phyloP scores from a whole-genome alignment of 495 filamentous ascomycete genomes.

The Tuber calosporum region DNA sequence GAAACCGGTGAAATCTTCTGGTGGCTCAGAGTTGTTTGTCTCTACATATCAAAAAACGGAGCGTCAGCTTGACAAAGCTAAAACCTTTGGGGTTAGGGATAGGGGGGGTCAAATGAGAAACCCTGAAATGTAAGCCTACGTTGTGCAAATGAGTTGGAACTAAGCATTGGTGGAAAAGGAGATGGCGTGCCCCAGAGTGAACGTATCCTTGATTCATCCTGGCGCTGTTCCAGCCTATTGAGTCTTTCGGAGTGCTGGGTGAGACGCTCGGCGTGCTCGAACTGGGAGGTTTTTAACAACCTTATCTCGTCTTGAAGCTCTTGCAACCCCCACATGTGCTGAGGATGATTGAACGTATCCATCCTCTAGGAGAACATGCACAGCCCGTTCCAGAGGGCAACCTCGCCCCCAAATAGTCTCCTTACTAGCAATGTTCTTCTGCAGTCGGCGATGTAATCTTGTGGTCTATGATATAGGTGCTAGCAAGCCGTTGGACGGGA shows the following conservation, averaged over 20 bases:
- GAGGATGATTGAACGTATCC: constrained; percentile 37
- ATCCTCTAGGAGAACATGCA: constrained; percentile 40
- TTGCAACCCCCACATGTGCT: constrained; percentile 41
- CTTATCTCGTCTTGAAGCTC: constrained; percentile 64
- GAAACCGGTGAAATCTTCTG: constrained; percentile 74
- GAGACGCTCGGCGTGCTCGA: constrained; percentile 55
- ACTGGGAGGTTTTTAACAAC: constrained; percentile 57
- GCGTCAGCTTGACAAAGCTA: constrained; percentile 20
- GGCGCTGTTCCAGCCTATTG: constrained; percentile 56
- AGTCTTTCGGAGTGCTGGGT: constrained; percentile 46
- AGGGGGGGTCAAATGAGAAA: constrained; percentile 42
- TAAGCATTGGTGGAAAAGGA: constrained; percentile 56
- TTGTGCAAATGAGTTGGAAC: constrained; percentile 37
- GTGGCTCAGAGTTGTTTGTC: constrained; percentile 62
- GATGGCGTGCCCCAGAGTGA: constrained; percentile 63
- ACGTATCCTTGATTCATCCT: constrained; percentile 60
- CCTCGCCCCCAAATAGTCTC: constrained; percentile 26
- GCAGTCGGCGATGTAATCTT: constrained; percentile 11
- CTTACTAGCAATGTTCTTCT: constrained; percentile 15
- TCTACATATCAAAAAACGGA: constrained; percentile 47
- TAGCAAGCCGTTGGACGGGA: neutral
- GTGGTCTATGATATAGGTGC: neutral
- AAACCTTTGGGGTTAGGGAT: constrained; percentile 27
- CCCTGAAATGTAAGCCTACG: constrained; percentile 56
- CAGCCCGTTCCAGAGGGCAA: constrained; percentile 29